phyloP scores from a whole-genome alignment of 371 early-diverging fungal species.

The Syncephalastrum monosporum region DNA sequence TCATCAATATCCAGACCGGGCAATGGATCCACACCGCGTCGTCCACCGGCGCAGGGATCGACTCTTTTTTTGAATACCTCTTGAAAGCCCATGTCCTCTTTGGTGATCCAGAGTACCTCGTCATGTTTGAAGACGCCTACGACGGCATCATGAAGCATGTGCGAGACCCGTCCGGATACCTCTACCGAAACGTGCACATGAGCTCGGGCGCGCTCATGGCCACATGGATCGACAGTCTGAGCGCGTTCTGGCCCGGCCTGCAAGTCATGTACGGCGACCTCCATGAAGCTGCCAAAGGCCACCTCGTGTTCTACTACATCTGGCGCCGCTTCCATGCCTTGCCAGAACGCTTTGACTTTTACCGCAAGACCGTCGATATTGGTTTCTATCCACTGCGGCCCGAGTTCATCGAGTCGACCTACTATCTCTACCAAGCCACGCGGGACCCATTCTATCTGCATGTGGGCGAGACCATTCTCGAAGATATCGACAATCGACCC shows the following conservation, averaged over 20 bases:
- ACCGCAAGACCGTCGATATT: slow-evolving; percentile 58
- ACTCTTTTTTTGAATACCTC: slow-evolving; percentile 93
- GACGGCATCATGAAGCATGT: slow-evolving; percentile 62
- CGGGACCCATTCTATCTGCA: slow-evolving; percentile 87
- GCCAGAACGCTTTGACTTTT: slow-evolving; percentile 87
- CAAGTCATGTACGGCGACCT: slow-evolving; percentile 85
- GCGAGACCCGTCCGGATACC: slow-evolving; percentile 70
- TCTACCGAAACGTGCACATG: slow-evolving; percentile 89
- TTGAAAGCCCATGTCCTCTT: slow-evolving; percentile 88
- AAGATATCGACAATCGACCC: slow-evolving; percentile 72
- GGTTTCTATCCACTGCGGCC: slow-evolving; percentile 87
- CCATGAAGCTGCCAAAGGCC: slow-evolving; percentile 74
- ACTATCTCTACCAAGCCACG: slow-evolving; percentile 89
- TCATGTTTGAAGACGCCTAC: slow-evolving; percentile 84
- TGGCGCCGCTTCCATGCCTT: slow-evolving; percentile 84
- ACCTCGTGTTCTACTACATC: slow-evolving; percentile 80
- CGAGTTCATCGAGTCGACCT: slow-evolving; percentile 93
- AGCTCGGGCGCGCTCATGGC: slow-evolving; percentile 61
- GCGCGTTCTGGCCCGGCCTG: slow-evolving; percentile 92
- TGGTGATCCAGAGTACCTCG: slow-evolving; percentile 74
- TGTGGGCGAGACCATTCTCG: slow-evolving; percentile 84
- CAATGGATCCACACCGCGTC: slow-evolving; percentile 73
- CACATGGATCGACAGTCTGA: slow-evolving; percentile 87
- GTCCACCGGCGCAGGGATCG: slow-evolving; percentile 90
- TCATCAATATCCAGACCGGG: slow-evolving; percentile 70